Evolutionary conservation across 2,329 filamentous ascomycete genomes (phyloP).

Genomic region (Cladosporium sp.): DNA sequence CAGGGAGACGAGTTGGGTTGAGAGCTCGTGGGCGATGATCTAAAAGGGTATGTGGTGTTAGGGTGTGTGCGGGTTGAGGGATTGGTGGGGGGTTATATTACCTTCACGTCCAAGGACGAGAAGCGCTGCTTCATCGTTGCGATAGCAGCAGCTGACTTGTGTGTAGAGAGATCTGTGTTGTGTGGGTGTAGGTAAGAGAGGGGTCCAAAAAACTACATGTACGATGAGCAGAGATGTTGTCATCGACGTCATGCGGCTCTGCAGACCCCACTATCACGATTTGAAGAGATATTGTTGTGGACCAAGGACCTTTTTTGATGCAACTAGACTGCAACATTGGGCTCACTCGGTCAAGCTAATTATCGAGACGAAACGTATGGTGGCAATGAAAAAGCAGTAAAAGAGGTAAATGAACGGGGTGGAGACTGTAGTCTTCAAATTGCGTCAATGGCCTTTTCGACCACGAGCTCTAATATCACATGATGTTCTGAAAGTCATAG

Average conservation of each 20-base stretch:
- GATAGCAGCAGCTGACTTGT: not conserved
- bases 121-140: conserved; percentile 72
- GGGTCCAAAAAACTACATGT: conserved; percentile 5
- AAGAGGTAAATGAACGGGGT: not conserved
- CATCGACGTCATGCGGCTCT: conserved; percentile 14
- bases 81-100: conserved; percentile 30
- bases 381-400: not conserved
- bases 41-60: conserved; percentile 40
- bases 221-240: not conserved
- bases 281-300: too few relatives aligned
- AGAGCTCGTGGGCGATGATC: conserved; percentile 94
- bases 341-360: not conserved
- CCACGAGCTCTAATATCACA: conserved; percentile 19
- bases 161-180: not conserved
- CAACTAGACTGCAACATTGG: too few relatives aligned
- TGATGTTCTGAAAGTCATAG: conserved; percentile 15
- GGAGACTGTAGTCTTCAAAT: conserved; percentile 5
- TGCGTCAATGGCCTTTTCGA: conserved; percentile 8
- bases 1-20: conserved; percentile 70
- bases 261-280: not conserved
- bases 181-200: not conserved
- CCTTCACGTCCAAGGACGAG: conserved; percentile 76
- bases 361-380: not conserved
- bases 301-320: too few relatives aligned
- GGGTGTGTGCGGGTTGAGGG: not conserved